Evolutionary conservation across 305 asterid species (phyloP).

Genomic region (Coffea humblotiana): DNA sequence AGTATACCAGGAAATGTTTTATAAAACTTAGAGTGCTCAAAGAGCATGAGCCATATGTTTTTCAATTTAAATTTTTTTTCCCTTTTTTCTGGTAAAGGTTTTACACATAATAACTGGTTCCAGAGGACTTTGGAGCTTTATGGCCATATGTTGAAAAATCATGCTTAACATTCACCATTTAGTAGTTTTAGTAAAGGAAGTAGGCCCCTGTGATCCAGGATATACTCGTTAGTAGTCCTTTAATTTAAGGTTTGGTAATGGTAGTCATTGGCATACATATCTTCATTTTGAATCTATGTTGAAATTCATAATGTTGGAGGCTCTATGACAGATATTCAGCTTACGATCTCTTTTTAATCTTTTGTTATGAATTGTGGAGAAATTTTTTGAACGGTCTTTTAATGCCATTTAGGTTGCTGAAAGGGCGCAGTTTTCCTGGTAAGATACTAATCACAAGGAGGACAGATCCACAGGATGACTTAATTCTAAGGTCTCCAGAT

Average conservation of each 20-base stretch:
- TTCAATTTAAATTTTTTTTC: neutral
- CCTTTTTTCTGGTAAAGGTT: neutral
- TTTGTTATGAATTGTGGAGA: neutral
- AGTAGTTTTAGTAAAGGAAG: neutral
- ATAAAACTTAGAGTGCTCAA: neutral
- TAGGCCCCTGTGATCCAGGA: neutral
- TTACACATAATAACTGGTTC: neutral
- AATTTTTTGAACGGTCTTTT: conserved; percentile 15
- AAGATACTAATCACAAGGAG: conserved; percentile 77
- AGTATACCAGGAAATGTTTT: neutral
- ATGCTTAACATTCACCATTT: neutral
- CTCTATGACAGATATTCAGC: conserved; percentile 5
- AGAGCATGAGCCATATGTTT: neutral
- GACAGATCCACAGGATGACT: conserved; percentile 59
- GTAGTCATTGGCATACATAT: neutral
- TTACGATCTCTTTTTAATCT: neutral
- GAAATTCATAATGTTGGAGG: neutral
- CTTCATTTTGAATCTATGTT: neutral
- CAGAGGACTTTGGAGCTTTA: neutral
- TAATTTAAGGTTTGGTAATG: neutral
- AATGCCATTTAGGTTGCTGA: conserved; percentile 60
- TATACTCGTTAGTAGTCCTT: conserved; percentile 3
- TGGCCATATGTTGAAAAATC: neutral
- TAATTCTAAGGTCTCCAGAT: conserved; percentile 57
- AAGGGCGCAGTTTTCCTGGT: conserved; percentile 99